Conservation (phyloP, 2,329 filamentous ascomycete species). For the Exserohilum turcica region DNA sequence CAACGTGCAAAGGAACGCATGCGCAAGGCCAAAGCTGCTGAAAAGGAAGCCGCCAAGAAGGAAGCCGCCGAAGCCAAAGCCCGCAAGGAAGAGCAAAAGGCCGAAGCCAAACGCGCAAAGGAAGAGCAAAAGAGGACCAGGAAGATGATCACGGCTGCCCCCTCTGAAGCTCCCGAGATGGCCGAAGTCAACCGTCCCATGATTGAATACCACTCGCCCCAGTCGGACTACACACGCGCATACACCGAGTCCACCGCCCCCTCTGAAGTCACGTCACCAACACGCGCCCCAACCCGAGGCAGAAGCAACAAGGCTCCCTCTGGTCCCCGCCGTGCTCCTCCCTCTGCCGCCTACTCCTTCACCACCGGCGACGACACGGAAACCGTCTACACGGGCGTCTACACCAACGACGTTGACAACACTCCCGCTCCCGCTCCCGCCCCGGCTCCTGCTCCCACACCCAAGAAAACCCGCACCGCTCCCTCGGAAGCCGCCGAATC, state of each 20-base stretch:
- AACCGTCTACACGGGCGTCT: slow-evolving; percentile 50
- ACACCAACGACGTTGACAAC: slow-evolving; percentile 46
- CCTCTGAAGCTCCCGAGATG: slow-evolving; percentile 39
- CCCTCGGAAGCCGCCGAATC: slow-evolving; percentile 40
- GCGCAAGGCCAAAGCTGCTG: slow-evolving; percentile 51
- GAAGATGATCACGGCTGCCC: slow-evolving; percentile 41
- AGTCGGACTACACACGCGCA: slow-evolving; percentile 29
- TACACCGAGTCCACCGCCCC: slow-evolving; percentile 39
- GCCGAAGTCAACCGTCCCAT: slow-evolving; percentile 32
- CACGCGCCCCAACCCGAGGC: slow-evolving; percentile 21
- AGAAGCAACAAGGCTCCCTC: slow-evolving; percentile 20
- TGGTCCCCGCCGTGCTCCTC: slow-evolving; percentile 40
- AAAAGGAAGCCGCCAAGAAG: slow-evolving; percentile 44
- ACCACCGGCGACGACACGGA: slow-evolving; percentile 51
- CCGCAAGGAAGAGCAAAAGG: slow-evolving; percentile 50
- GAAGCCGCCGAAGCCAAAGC: slow-evolving; percentile 50
- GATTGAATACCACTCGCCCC: slow-evolving; percentile 27
- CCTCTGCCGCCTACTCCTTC: slow-evolving; percentile 55
- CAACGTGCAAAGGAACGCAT: slow-evolving; percentile 57
- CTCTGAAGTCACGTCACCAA: slow-evolving; percentile 26
- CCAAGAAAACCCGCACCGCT: slow-evolving; percentile 13
- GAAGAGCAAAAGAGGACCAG: slow-evolving; percentile 52
- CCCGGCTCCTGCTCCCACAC: slow-evolving; percentile 16
- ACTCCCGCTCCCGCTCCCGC: slow-evolving; percentile 20
- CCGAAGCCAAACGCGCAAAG: slow-evolving; percentile 44